Conservation (phyloP, 306 rosid genomes). For the Carpinus viminea region DNA sequence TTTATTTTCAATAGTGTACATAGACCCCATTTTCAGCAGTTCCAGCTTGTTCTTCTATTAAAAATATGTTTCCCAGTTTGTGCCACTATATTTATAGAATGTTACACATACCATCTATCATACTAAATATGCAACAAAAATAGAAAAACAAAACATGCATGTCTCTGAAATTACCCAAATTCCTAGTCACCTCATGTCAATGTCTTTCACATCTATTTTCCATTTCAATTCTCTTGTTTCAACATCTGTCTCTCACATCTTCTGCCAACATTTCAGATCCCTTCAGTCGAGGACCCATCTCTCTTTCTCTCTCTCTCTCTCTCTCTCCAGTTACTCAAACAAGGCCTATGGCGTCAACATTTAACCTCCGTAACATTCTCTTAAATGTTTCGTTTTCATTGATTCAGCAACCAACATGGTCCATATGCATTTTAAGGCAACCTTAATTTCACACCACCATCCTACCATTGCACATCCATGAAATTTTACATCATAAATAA, state of each 20-base stretch:
- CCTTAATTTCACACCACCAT: conserved; percentile 39
- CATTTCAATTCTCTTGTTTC: conserved; percentile 38
- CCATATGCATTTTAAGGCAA: conserved; percentile 68
- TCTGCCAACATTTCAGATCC: conserved; percentile 33
- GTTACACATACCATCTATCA: conserved; percentile 21
- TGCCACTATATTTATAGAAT: conserved; percentile 17
- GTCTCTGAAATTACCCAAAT: conserved; percentile 43
- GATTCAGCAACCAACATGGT: conserved; percentile 60
- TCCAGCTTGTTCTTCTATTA: no score
- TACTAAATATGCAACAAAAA: conserved; percentile 45
- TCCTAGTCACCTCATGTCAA: conserved; percentile 65
- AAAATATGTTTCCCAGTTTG: no score
- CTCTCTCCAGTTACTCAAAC: conserved; percentile 45
- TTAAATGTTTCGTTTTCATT: conserved; percentile 27
- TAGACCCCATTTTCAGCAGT: no score
- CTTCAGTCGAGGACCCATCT: conserved; percentile 24
- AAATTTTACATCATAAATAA: conserved; percentile 47
- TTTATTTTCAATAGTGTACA: no score
- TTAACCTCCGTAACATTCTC: conserved; percentile 26
- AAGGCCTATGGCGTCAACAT: conserved; percentile 27
- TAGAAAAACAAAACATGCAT: conserved; percentile 55
- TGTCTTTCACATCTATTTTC: conserved; percentile 49
- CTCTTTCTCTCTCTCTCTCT: conserved; percentile 24
- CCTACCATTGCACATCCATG: conserved; percentile 44
- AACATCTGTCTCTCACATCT: conserved; percentile 48